These are phyloP conservation scores for Starmerella vaccinii DNA, from an alignment of 805 yeast species.

Conservation along the genomic window DNA sequence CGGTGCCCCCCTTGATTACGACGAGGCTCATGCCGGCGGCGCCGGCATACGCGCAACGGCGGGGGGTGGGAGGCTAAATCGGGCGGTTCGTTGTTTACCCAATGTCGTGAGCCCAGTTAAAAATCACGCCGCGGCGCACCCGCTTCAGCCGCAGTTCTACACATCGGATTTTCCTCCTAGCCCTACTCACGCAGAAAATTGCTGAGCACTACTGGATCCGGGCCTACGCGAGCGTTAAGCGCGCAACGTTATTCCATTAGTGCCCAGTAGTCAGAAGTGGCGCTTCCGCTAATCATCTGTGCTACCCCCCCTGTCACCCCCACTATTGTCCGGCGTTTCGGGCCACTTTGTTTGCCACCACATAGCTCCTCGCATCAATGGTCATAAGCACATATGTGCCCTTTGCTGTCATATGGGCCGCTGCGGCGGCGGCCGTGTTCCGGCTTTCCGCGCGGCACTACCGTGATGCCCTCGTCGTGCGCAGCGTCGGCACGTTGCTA, in stretches of 20 bases:
- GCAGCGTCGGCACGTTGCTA: background rate
- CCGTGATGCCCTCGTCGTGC: background rate
- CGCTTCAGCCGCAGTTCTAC: background rate
- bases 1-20: background rate
- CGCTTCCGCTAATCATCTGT: no score
- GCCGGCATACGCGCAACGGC: background rate
- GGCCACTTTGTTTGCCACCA: no score
- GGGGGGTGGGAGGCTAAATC: background rate
- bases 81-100: background rate
- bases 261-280: no score
- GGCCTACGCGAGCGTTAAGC: background rate
- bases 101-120: background rate
- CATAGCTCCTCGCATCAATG: background rate
- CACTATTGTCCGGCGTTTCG: no score
- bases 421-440: slow-evolving; percentile 6
- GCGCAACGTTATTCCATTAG: background rate
- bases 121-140: background rate
- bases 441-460: background rate
- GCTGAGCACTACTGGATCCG: background rate
- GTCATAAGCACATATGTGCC: background rate
- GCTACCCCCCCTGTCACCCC: no score
- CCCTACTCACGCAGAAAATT: background rate
- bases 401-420: background rate
- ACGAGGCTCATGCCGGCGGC: background rate
- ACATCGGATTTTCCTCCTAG: background rate